Conservation (phyloP, 192 early-diverging fungal species). For the Podila clonocystis region DNA sequence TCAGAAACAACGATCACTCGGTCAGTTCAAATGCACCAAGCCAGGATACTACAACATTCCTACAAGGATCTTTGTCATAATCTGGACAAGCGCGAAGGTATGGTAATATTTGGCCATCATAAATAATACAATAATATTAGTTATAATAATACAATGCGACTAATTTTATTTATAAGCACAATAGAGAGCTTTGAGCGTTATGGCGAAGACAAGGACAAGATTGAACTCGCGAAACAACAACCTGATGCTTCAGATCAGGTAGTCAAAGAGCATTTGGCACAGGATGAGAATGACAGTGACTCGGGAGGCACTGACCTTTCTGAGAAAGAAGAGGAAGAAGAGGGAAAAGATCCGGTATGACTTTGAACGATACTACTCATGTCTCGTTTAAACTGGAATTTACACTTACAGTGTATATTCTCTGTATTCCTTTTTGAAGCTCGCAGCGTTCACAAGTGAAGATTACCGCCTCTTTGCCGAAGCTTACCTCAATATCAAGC, state of each 20-base stretch:
- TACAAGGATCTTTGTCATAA: conserved; percentile 1
- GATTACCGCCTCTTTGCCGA: conserved; percentile 5
- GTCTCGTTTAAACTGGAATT: too few species aligned
- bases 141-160: too few species aligned
- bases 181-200: conserved; percentile 6
- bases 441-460: background rate
- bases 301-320: conserved; percentile 5
- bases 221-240: conserved; percentile 1
- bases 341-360: conserved; percentile 8
- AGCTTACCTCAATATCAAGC: conserved; percentile 7
- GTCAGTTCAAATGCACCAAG: conserved; percentile 15
- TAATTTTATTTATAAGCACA: too few species aligned
- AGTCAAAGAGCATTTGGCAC: background rate
- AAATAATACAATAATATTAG: too few species aligned
- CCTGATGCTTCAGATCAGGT: conserved; percentile 10
- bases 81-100: too few species aligned
- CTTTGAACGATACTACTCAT: background rate
- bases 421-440: too few species aligned
- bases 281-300: conserved; percentile 8
- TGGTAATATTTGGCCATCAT: too few species aligned
- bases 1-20: background rate
- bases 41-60: conserved; percentile 1
- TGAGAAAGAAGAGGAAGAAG: conserved; percentile 12
- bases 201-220: conserved; percentile 14
- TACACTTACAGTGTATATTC: too few species aligned